Evolutionary conservation across 2,329 filamentous ascomycete species (phyloP).

Genomic region (Davidsoniella eucalypti): DNA sequence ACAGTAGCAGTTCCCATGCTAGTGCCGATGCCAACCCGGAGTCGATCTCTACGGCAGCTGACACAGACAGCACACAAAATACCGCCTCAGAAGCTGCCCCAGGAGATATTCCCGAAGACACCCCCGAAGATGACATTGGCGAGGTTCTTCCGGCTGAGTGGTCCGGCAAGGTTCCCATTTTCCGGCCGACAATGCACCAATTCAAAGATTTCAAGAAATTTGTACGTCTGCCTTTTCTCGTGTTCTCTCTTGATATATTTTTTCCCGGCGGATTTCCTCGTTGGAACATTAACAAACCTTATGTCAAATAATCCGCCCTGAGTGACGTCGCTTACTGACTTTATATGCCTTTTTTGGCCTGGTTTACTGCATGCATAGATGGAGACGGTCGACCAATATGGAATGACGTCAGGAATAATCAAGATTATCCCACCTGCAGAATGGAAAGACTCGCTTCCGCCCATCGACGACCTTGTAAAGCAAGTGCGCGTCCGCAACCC

Average conservation of each 20-base stretch:
- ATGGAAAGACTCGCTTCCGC: constrained; percentile 71
- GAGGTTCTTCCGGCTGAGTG: constrained; percentile 76
- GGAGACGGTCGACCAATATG: constrained; percentile 77
- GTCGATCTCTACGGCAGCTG: not conserved
- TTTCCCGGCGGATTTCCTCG: not conserved
- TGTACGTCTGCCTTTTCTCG: constrained; percentile 32
- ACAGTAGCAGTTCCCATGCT: not conserved
- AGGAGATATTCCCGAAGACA: constrained; percentile 13
- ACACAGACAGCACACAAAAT: not conserved
- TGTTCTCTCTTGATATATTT: not conserved
- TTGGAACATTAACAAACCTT: no score
- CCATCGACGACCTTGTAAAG: constrained; percentile 74
- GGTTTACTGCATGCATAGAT: constrained; percentile 27
- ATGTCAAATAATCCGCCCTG: constrained; percentile 1
- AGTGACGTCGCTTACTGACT: not conserved
- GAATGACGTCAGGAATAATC: constrained; percentile 94
- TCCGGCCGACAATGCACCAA: constrained; percentile 88
- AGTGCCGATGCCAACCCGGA: not conserved
- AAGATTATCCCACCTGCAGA: constrained; percentile 88
- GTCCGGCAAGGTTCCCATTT: constrained; percentile 82
- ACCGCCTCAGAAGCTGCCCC: not conserved
- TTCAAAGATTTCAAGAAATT: constrained; percentile 89
- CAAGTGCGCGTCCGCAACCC: constrained; percentile 88
- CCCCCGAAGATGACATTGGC: constrained; percentile 46
- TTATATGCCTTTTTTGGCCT: no score